Conservation (phyloP, 2,329 filamentous ascomycete species). For the Plenodomus biglobosus region DNA sequence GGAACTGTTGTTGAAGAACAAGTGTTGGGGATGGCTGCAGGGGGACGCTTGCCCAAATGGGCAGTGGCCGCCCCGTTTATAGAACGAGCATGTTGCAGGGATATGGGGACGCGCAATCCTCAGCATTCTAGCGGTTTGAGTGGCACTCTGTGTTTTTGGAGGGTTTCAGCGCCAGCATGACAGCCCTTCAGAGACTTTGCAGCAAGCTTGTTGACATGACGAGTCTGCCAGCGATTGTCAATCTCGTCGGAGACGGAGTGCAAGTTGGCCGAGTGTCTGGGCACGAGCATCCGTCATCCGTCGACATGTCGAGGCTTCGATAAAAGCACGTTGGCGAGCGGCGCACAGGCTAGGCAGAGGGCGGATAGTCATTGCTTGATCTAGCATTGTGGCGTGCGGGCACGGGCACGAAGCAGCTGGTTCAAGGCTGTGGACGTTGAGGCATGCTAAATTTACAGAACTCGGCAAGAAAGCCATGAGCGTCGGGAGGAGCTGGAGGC, state of each 20-base stretch:
- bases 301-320: background rate
- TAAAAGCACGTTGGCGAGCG: slow-evolving; percentile 6
- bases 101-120: slow-evolving; percentile 12
- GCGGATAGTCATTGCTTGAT: background rate
- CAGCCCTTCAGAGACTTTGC: background rate
- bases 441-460: background rate
- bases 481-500: slow-evolving; percentile 4
- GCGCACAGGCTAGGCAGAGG: background rate
- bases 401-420: background rate
- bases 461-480: background rate
- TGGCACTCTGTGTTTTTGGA: background rate
- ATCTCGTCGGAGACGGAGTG: background rate
- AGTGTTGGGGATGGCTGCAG: slow-evolving; percentile 4
- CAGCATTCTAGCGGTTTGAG: slow-evolving; percentile 3
- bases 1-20: background rate
- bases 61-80: background rate
- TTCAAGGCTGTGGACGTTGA: slow-evolving; percentile 2
- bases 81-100: slow-evolving; percentile 5
- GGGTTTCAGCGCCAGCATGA: background rate
- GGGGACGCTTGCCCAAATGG: slow-evolving; percentile 7
- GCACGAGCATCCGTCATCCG: background rate
- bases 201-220: background rate
- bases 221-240: background rate
- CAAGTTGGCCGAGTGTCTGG: background rate
- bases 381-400: background rate